These are phyloP conservation scores for Ziziphus jujuba DNA, from an alignment of 306 rosid species.

Conservation along the genomic window DNA sequence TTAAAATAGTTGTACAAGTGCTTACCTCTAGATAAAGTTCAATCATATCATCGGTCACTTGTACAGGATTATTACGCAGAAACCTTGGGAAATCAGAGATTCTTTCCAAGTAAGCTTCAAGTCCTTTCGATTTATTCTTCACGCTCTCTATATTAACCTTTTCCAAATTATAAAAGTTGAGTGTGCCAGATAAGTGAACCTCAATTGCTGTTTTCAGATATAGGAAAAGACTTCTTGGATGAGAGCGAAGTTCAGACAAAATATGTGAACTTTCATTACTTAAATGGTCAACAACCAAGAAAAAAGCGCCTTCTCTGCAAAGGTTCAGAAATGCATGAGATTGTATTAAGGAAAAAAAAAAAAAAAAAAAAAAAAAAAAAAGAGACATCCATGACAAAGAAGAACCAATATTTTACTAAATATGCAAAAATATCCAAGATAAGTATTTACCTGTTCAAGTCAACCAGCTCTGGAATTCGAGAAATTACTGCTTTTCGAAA, in stretches of 20 bases:
- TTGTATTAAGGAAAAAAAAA: constrained; percentile 16
- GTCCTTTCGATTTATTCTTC: constrained; percentile 56
- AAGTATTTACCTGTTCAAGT: constrained; percentile 62
- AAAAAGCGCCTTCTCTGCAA: constrained; percentile 73
- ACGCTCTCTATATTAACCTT: constrained; percentile 41
- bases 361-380: constrained; percentile 6
- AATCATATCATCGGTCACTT: constrained; percentile 80
- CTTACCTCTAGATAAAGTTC: constrained; percentile 97
- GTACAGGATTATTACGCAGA: constrained; percentile 67
- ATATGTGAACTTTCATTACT: constrained; percentile 63
- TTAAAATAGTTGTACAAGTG: constrained; percentile 12
- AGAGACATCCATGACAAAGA: background rate
- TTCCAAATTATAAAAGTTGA: constrained; percentile 61
- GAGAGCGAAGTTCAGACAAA: constrained; percentile 64
- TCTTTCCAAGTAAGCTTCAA: constrained; percentile 63
- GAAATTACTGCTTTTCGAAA: constrained; percentile 67
- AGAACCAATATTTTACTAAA: background rate
- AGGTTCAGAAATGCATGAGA: constrained; percentile 27
- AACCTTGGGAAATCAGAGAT: constrained; percentile 76
- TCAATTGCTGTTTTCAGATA: constrained; percentile 84
- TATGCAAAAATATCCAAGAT: constrained; percentile 5
- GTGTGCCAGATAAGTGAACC: constrained; percentile 82
- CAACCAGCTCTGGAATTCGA: constrained; percentile 71
- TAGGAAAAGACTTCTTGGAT: constrained; percentile 80
- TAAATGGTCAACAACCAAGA: constrained; percentile 71